These are phyloP conservation scores for Phytophthora cryptogea DNA, from an alignment of 352 stramenopile genomes.

Conservation along the genomic window DNA sequence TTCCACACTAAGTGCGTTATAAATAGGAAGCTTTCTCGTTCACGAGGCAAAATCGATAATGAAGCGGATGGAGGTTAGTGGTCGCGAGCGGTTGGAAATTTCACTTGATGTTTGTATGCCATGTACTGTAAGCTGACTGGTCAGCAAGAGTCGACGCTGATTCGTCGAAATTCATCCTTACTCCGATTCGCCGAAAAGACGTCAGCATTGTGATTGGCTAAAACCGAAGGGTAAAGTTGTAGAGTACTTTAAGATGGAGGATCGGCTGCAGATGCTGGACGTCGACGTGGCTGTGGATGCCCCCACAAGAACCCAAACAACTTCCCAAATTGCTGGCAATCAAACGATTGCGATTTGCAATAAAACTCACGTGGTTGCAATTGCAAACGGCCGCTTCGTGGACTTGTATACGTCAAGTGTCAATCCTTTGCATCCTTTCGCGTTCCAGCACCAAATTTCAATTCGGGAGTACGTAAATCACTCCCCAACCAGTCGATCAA, in stretches of 20 bases:
- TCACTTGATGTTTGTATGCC: conserved; percentile 14
- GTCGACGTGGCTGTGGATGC: conserved; percentile 26
- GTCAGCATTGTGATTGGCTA: background rate
- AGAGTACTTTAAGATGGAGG: conserved; percentile 12
- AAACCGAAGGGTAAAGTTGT: background rate
- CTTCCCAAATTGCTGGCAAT: conserved; percentile 1
- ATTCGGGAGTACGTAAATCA: conserved; percentile 35
- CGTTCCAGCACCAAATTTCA: conserved; percentile 48
- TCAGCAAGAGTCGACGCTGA: conserved; percentile 9
- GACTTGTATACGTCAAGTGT: conserved; percentile 43
- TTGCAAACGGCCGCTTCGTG: conserved; percentile 53
- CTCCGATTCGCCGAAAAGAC: conserved; percentile 12
- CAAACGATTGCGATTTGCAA: conserved; percentile 49
- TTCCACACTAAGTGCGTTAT: background rate
- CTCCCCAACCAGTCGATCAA: background rate
- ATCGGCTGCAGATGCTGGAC: conserved; percentile 29
- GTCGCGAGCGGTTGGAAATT: background rate
- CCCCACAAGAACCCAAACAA: background rate
- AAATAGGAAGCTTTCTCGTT: background rate
- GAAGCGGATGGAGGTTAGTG: background rate
- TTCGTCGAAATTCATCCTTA: background rate
- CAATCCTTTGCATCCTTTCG: conserved; percentile 25
- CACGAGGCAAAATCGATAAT: conserved; percentile 21
- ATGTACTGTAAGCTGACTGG: conserved; percentile 7
- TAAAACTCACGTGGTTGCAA: conserved; percentile 38